Conservation (phyloP, 208 protist genomes). For the Naegleria fowleri region DNA sequence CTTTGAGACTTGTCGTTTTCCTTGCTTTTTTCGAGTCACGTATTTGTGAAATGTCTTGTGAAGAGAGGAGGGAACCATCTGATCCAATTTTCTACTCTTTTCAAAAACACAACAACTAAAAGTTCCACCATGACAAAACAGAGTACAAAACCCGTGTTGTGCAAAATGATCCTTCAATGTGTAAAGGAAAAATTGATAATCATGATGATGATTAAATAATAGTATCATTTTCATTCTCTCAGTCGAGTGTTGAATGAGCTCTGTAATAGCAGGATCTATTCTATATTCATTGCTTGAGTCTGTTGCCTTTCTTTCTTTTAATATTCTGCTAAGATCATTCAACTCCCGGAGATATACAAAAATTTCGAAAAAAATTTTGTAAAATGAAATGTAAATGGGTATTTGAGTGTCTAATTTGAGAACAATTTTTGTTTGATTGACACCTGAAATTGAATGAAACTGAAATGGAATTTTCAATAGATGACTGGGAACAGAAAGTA, state of each 20-base stretch:
- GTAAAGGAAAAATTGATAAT: not conserved
- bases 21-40: slow-evolving; percentile 23
- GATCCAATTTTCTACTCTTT: not conserved
- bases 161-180: not conserved
- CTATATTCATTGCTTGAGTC: not conserved
- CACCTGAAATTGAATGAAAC: not conserved
- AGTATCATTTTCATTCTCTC: not conserved
- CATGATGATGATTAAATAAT: not conserved
- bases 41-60: slow-evolving; percentile 26
- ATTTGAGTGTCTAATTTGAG: not conserved
- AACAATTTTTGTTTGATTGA: slow-evolving; percentile 12
- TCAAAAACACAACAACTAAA: slow-evolving; percentile 8
- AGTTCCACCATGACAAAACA: slow-evolving; percentile 13
- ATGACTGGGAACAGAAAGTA: not conserved
- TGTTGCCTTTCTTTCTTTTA: not conserved
- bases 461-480: not conserved
- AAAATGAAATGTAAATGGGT: not conserved
- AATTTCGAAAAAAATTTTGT: not conserved
- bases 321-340: not conserved
- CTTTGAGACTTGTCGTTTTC: slow-evolving; percentile 13
- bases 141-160: not conserved
- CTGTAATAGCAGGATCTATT: not conserved
- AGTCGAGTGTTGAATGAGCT: not conserved
- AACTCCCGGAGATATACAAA: not conserved
- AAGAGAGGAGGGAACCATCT: not conserved